Evolutionary conservation across 2,329 filamentous ascomycete species (phyloP).

Genomic region (Nemania bipapillata): DNA sequence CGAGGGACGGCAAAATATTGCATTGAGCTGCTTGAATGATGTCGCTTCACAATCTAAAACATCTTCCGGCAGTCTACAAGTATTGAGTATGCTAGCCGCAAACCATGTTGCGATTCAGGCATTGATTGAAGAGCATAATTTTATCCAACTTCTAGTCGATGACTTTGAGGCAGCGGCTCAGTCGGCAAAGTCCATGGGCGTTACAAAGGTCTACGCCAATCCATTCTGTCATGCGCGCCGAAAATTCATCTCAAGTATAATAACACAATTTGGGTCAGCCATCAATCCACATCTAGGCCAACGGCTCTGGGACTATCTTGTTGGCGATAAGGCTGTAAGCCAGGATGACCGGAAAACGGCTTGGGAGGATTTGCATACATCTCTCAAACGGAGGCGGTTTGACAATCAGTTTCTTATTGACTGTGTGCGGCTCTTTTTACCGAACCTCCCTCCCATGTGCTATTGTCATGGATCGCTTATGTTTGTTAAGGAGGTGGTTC

Average conservation of each 20-base stretch:
- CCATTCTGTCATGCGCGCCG: conserved; percentile 64
- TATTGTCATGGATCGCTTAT: conserved; percentile 71
- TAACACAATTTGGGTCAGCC: conserved; percentile 68
- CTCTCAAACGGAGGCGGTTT: conserved; percentile 56
- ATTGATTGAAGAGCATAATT: conserved; percentile 69
- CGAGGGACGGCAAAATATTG: conserved; percentile 70
- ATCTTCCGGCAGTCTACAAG: conserved; percentile 78
- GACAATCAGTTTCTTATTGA: conserved; percentile 66
- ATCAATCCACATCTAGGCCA: conserved; percentile 71
- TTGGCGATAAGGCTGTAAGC: conserved; percentile 71
- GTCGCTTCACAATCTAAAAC: conserved; percentile 71
- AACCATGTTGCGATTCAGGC: conserved; percentile 64
- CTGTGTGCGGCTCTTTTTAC: conserved; percentile 68
- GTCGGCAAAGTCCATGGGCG: conserved; percentile 56
- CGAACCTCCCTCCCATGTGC: conserved; percentile 64
- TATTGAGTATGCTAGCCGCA: conserved; percentile 64
- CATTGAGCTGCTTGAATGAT: conserved; percentile 73
- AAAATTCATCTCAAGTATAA: conserved; percentile 67
- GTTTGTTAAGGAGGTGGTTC: conserved; percentile 67
- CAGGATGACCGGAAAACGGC: conserved; percentile 71
- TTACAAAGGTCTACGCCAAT: conserved; percentile 60
- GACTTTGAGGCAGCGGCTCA: conserved; percentile 70
- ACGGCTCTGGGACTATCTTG: conserved; percentile 76
- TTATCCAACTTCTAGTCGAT: conserved; percentile 70
- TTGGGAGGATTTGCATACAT: conserved; percentile 73